Evolutionary conservation across 352 stramenopile genomes (phyloP).

Genomic region (Globisporangium nagaii): DNA sequence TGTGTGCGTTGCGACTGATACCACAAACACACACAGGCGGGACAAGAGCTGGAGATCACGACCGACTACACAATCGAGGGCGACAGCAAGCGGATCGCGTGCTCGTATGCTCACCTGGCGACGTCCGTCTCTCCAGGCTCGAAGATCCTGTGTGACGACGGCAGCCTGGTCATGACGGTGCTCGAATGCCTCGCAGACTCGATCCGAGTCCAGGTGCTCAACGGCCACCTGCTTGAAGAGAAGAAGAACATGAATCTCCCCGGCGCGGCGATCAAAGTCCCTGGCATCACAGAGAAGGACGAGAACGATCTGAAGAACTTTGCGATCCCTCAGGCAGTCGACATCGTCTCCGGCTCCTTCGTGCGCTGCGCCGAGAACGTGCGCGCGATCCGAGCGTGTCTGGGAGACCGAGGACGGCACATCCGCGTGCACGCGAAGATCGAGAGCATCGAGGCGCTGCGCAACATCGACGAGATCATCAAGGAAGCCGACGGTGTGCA

Average conservation of each 20-base stretch:
- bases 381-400: constrained; percentile 69
- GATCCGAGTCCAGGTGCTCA: constrained; percentile 74
- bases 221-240: constrained; percentile 90
- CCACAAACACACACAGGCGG: constrained; percentile 22
- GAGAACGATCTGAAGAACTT: constrained; percentile 93
- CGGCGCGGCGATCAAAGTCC: constrained; percentile 86
- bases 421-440: constrained; percentile 99
- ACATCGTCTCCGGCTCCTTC: constrained; percentile 99
- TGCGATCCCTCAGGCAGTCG: constrained; percentile 94
- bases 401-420: constrained; percentile 76
- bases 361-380: constrained; percentile 97
- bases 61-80: constrained; percentile 86
- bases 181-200: constrained; percentile 67
- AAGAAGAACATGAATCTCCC: constrained; percentile 98
- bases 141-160: constrained; percentile 96
- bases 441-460: constrained; percentile 97
- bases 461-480: constrained; percentile 97
- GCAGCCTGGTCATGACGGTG: constrained; percentile 91
- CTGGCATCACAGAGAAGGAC: constrained; percentile 94
- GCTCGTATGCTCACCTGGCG: constrained; percentile 92
- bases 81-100: constrained; percentile 80
- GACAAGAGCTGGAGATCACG: constrained; percentile 85
- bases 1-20: not conserved
- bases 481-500: constrained; percentile 98
- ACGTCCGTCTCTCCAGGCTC: constrained; percentile 90